Percentiles rank a stretch among this genome's conserved stretches.
Conservation (phyloP, 495 filamentous ascomycete genomes). For the Podospora appendiculata region DNA sequence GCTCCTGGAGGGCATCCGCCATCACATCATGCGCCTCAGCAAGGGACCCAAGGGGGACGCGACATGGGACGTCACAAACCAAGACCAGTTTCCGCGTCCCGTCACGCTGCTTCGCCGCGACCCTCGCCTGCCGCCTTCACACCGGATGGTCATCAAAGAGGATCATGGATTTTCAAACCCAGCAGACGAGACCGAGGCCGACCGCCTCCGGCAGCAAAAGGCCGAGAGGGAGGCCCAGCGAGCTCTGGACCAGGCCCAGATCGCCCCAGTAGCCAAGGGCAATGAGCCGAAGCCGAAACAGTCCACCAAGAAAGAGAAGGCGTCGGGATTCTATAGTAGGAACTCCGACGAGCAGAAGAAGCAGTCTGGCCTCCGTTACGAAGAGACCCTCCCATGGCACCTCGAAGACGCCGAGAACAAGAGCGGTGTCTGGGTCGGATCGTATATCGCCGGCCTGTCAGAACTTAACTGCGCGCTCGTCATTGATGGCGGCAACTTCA, state of each 20-base stretch:
- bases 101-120: slow-evolving; percentile 84
- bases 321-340: slow-evolving; percentile 46
- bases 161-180: slow-evolving; percentile 38
- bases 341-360: slow-evolving; percentile 68
- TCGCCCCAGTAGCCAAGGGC: slow-evolving; percentile 59
- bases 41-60: slow-evolving; percentile 20
- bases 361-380: slow-evolving; percentile 73
- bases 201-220: slow-evolving; percentile 53
- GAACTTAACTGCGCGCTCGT: slow-evolving; percentile 68
- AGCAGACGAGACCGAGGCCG: slow-evolving; percentile 60
- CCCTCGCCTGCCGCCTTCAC: slow-evolving; percentile 60
- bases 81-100: slow-evolving; percentile 76
- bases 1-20: slow-evolving; percentile 69
- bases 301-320: slow-evolving; percentile 71
- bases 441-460: slow-evolving; percentile 77
- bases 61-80: slow-evolving; percentile 63
- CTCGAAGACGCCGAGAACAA: slow-evolving; percentile 93
- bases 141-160: slow-evolving; percentile 46
- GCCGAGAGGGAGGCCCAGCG: slow-evolving; percentile 75
- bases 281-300: slow-evolving; percentile 52
- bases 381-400: slow-evolving; percentile 94
- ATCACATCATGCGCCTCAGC: slow-evolving; percentile 74
- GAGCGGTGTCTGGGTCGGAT: slow-evolving; percentile 78
- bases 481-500: slow-evolving; percentile 58
- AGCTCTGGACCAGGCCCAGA: slow-evolving; percentile 76